A percentile compares a stretch with the other conserved stretches of the same genome.
Conservation (phyloP, 2,329 filamentous ascomycete genomes). For the Knufia petricola region DNA sequence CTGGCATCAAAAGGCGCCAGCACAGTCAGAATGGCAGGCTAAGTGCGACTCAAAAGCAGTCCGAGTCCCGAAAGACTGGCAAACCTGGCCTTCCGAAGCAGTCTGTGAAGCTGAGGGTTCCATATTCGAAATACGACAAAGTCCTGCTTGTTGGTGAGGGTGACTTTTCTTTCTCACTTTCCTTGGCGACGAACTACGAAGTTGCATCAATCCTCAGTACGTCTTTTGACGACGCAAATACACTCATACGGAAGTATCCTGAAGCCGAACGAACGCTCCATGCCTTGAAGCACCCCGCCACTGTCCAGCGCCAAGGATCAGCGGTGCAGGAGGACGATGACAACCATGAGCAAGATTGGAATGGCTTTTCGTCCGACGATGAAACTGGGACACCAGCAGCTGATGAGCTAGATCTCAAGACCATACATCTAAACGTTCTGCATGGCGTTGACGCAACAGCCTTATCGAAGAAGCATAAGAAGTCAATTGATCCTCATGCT, state of each 20-base stretch:
- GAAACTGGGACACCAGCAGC: no score
- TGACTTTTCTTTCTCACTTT: constrained; percentile 41
- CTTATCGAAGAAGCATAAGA: constrained; percentile 26
- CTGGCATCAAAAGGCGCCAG: constrained; percentile 14
- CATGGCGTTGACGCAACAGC: constrained; percentile 37
- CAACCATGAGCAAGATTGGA: constrained; percentile 16
- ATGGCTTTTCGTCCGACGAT: constrained; percentile 16
- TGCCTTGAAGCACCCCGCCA: not conserved
- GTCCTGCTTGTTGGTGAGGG: constrained; percentile 38
- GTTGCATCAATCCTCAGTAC: constrained; percentile 34
- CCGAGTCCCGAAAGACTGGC: no score
- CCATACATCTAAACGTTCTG: constrained; percentile 23
- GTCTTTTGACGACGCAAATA: constrained; percentile 35
- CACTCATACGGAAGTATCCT: constrained; percentile 63
- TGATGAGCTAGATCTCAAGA: constrained; percentile 24
- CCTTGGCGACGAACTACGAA: constrained; percentile 33
- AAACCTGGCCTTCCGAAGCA: constrained; percentile 1
- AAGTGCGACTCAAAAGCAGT: not conserved
- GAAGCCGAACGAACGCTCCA: constrained; percentile 35
- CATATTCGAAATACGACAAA: constrained; percentile 33
- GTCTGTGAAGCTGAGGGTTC: constrained; percentile 19
- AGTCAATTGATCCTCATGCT: constrained; percentile 23
- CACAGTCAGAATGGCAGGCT: constrained; percentile 14
- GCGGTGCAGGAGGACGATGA: constrained; percentile 16
- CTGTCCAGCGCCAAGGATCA: constrained; percentile 29